These are phyloP conservation scores for Phalaenopsis hybrid DNA, from an alignment of 116 monocot species.

Conservation along the genomic window DNA sequence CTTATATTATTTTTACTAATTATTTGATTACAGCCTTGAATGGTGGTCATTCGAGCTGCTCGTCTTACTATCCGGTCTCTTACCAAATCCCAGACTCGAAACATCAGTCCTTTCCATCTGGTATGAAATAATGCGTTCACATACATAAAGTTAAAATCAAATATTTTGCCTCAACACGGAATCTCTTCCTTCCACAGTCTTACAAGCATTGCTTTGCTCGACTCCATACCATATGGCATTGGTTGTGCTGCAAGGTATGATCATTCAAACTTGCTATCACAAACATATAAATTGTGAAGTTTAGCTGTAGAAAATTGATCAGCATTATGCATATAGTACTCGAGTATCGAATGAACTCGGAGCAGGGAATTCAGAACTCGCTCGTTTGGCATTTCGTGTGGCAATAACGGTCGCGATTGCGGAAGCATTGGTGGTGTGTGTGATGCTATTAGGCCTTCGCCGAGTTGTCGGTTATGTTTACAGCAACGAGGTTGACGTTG, in stretches of 20 bases:
- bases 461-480: conserved; percentile 40
- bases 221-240: conserved; percentile 37
- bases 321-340: conserved; percentile 19
- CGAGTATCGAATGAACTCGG: conserved; percentile 51
- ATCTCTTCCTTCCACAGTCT: conserved; percentile 13
- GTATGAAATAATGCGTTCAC: conserved; percentile 12
- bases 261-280: not conserved
- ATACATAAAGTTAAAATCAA: not conserved
- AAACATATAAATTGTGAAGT: not conserved
- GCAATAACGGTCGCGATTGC: conserved; percentile 22
- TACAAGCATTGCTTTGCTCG: conserved; percentile 32
- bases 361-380: conserved; percentile 37
- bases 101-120: conserved; percentile 56
- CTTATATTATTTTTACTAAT: not conserved
- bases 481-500: conserved; percentile 39
- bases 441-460: conserved; percentile 15
- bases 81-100: conserved; percentile 42
- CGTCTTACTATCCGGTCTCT: conserved; percentile 34
- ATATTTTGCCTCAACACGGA: not conserved
- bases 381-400: conserved; percentile 23
- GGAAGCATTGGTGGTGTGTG: conserved; percentile 24
- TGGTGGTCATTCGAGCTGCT: conserved; percentile 62
- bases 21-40: conserved; percentile 25
- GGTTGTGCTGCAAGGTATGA: conserved; percentile 44
- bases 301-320: not conserved